phyloP scores from a whole-genome alignment of 768 basidiomycete genomes.

The Dendrothele bispora region DNA sequence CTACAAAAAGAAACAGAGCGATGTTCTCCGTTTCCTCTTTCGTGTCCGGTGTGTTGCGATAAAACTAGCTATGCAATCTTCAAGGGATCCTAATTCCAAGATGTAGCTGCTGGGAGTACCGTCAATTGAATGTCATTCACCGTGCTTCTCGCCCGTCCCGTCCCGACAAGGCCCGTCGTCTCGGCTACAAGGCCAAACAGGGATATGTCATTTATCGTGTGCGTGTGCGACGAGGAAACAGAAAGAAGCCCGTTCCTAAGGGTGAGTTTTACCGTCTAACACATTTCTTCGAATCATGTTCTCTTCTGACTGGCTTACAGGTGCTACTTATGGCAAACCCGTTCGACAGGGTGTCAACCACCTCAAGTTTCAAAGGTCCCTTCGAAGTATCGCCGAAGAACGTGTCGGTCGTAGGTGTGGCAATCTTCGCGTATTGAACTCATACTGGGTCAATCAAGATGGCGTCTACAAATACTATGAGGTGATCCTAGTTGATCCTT shows the following conservation, averaged over 20 bases:
- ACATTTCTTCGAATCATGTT: background rate
- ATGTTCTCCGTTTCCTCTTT: constrained; percentile 96
- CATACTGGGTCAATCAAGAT: constrained; percentile 99
- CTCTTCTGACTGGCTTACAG: constrained; percentile 32
- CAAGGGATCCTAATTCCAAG: too few relatives aligned
- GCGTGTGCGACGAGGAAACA: constrained; percentile 96
- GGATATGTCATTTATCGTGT: constrained; percentile 98
- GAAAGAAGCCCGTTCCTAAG: constrained; percentile 98
- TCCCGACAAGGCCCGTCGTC: constrained; percentile 97
- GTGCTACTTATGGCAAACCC: constrained; percentile 99
- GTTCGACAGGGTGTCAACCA: constrained; percentile 99
- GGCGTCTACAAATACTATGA: constrained; percentile 99
- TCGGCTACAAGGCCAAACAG: constrained; percentile 99
- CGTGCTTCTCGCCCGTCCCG: constrained; percentile 97
- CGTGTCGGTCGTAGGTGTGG: constrained; percentile 96
- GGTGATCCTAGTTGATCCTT: constrained; percentile 96
- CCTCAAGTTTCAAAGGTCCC: constrained; percentile 93
- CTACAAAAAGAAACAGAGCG: constrained; percentile 98
- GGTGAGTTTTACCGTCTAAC: constrained; percentile 46
- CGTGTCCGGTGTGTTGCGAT: constrained; percentile 76
- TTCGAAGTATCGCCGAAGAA: constrained; percentile 95
- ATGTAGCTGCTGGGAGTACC: constrained; percentile 98
- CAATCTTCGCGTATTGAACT: constrained; percentile 94
- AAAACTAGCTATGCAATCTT: background rate
- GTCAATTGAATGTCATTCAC: constrained; percentile 97